A percentile compares a stretch with the other conserved stretches of the same genome.
phyloP scores from a whole-genome alignment of 306 rosid species.

The cucumber (Cucumis sativus) region Cucumber_9930_V3 NC_026660.2:7004501-7005000 shows the following conservation, averaged over 20 bases:
- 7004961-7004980: not conserved
- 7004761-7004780: not conserved
- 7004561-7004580: not conserved
- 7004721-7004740: not conserved
- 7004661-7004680: not conserved
- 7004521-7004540: not conserved
- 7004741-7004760: not conserved
- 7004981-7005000: not conserved
- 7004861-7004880: constrained; percentile 76
- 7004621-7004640: not conserved
- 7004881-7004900: constrained; percentile 63
- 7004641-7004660: not conserved
- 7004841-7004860: not conserved
- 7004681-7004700: not conserved
- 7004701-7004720: not conserved
- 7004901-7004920: constrained; percentile 81
- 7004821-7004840: not conserved
- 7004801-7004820: not conserved
- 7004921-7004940: constrained; percentile 93
- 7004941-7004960: constrained; percentile 57
- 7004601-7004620: not conserved
- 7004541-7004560: not conserved
- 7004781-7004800: not conserved
- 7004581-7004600: not conserved
- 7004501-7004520: not conserved